Evolutionary conservation across 352 stramenopile genomes (phyloP).

Genomic region (Phytopythium ostracodes): DNA sequence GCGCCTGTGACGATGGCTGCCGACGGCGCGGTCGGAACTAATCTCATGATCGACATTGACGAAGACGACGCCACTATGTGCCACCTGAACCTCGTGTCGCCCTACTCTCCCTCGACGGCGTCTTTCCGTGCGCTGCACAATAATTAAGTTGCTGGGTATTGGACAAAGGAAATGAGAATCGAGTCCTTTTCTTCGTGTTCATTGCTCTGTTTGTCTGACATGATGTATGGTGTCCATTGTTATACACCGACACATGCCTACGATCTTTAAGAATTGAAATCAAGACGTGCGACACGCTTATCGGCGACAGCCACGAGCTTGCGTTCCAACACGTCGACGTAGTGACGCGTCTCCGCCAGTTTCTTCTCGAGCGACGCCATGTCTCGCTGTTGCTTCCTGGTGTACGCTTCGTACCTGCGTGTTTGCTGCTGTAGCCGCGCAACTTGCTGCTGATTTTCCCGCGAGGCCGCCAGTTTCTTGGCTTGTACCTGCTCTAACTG

Average conservation of each 20-base stretch:
- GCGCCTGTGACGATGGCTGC: conserved; percentile 10
- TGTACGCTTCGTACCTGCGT: conserved; percentile 31
- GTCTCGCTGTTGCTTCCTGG: conserved; percentile 21
- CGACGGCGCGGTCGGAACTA: conserved; percentile 19
- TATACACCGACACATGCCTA: not conserved
- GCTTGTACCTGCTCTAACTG: conserved; percentile 17
- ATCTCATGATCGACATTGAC: conserved; percentile 8
- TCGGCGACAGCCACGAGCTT: conserved; percentile 13
- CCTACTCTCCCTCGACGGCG: conserved; percentile 12
- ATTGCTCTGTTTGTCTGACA: too few species aligned
- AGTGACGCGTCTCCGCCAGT: conserved; percentile 16
- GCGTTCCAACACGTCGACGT: conserved; percentile 28
- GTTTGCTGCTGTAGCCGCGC: conserved; percentile 27
- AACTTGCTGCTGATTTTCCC: conserved; percentile 27
- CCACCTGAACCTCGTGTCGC: conserved; percentile 16
- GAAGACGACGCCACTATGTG: conserved; percentile 9
- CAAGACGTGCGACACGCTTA: not conserved
- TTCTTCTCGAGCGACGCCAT: conserved; percentile 20
- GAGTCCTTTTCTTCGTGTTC: not conserved
- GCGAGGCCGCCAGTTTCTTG: conserved; percentile 21
- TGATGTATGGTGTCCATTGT: too few species aligned
- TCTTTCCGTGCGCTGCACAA: conserved; percentile 17
- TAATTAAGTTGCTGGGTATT: not conserved
- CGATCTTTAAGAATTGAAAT: not conserved
- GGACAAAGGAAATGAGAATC: not conserved